Percentiles rank a stretch among this genome's conserved stretches.
Evolutionary conservation across 768 basidiomycete species (phyloP).

Genomic region (Dentipellis fragilis): DNA sequence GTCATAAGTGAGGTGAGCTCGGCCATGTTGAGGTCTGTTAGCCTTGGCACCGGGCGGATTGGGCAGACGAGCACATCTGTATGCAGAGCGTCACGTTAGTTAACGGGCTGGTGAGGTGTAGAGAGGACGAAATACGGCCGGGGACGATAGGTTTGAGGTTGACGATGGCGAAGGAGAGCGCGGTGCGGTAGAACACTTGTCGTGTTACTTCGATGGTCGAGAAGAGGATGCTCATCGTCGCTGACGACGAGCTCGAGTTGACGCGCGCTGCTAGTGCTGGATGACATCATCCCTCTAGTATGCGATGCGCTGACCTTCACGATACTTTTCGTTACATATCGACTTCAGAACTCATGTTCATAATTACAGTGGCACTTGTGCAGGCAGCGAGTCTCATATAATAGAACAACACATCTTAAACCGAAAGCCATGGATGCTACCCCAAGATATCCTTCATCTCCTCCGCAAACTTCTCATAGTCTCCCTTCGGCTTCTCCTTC

Average conservation of each 20-base stretch:
- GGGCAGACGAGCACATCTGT: constrained; percentile 50
- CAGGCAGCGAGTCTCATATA: not conserved
- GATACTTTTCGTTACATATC: no score
- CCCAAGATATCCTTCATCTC: constrained; percentile 63
- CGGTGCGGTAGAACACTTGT: constrained; percentile 63
- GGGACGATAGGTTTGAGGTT: constrained; percentile 93
- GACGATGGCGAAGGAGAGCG: constrained; percentile 76
- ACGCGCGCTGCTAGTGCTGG: no score
- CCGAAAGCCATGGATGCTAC: not conserved
- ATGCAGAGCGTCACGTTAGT: constrained; percentile 21
- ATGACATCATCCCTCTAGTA: no score
- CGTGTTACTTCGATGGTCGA: constrained; percentile 72
- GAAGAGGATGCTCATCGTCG: constrained; percentile 39
- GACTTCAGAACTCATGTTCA: not conserved
- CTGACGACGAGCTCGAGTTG: not conserved
- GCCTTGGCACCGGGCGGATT: constrained; percentile 35
- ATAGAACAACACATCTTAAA: not conserved
- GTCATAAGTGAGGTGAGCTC: constrained; percentile 78
- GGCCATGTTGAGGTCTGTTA: constrained; percentile 33
- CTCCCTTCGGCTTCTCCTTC: constrained; percentile 36
- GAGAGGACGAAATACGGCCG: constrained; percentile 60
- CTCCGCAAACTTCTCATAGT: constrained; percentile 69
- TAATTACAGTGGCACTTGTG: not conserved
- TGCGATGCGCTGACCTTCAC: no score
- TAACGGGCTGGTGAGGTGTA: not conserved